Evolutionary conservation across 139 green algal genomes (phyloP).

Genomic region (Closterium sp.): DNA sequence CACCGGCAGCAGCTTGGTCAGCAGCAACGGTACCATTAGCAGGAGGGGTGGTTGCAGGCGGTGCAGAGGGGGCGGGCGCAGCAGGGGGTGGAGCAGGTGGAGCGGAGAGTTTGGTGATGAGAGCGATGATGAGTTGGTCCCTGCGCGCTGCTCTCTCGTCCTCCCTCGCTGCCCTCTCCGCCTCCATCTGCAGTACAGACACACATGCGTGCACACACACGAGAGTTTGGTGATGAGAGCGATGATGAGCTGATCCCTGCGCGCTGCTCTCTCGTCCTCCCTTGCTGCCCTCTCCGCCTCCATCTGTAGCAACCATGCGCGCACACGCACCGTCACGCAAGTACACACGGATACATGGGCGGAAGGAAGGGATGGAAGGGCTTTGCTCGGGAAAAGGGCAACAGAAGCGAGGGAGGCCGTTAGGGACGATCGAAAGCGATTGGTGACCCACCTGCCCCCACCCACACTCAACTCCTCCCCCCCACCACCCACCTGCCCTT

Average conservation of each 20-base stretch:
- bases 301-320: not conserved
- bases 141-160: slow-evolving; percentile 35
- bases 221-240: slow-evolving; percentile 26
- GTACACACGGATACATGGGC: not conserved
- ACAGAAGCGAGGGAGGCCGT: not conserved
- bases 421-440: no score
- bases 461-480: no score
- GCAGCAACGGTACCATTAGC: not conserved
- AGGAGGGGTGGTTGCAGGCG: not conserved
- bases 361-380: not conserved
- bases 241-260: slow-evolving; percentile 36
- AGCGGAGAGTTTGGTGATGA: slow-evolving; percentile 16
- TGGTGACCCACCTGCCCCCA: not conserved
- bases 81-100: not conserved
- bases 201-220: not conserved
- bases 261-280: slow-evolving; percentile 34
- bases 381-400: not conserved
- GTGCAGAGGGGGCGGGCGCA: not conserved
- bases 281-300: slow-evolving; percentile 24
- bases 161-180: slow-evolving; percentile 17
- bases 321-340: not conserved
- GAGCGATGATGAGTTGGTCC: slow-evolving; percentile 28
- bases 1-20: not conserved
- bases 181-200: not conserved
- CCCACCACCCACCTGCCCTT: not conserved